Base-by-base conservation (phyloP, 495 filamentous ascomycete genomes). In the Xylaria longipes region DNA sequence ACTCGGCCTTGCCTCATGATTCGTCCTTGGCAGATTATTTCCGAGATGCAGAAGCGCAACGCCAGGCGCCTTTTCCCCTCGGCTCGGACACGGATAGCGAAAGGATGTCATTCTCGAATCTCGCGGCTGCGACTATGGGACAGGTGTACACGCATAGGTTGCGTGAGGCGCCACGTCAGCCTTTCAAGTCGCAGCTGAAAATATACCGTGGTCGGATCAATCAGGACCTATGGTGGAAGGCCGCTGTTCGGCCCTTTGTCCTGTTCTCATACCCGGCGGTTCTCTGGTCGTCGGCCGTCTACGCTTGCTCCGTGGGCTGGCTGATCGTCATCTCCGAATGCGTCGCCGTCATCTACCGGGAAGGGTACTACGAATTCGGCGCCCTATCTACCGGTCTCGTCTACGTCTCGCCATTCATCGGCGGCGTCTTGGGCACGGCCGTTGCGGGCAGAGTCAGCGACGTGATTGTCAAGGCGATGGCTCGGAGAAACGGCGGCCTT, bases 291-390 rank as follows among this genome's bases (percentile, higher is more conserved):
- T 84, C 94, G 0, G 85, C 92, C 0, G 90, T 98, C 39, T 99
- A 99, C 79, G 83, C 94, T 0, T 89, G 96, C 73, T 94, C 92
- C 5, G 88, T 98, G n/a, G 95, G 95, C 22, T 98, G 95, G 96
- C 84, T 99, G 56, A 97, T 99, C 71, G 92, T 98, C 37, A 88
- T 98, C 15, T 98, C 96, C 1, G 94, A 98, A 80, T 91, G 91
- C 0, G 89, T 97, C 1, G 88, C 93, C 0, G 84, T 88, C 56
- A 93, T 97, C 72, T 98, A 91, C 81, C 88, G 92, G 65, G 84
- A 88, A 64, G 82, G 86, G 0, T 81, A 84, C 8, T 97, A 98
- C 81, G 84, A 93, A 63, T 97, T 99, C 80, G 90, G 86, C 46
- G 84, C 94, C 3, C 83, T 97, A 1, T 89, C 91, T 62, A 92